Evolutionary conservation across 306 rosid species (phyloP), one percentile per base, ranked within the genome.

Genomic region (Elaeagnus macrophylla): DNA sequence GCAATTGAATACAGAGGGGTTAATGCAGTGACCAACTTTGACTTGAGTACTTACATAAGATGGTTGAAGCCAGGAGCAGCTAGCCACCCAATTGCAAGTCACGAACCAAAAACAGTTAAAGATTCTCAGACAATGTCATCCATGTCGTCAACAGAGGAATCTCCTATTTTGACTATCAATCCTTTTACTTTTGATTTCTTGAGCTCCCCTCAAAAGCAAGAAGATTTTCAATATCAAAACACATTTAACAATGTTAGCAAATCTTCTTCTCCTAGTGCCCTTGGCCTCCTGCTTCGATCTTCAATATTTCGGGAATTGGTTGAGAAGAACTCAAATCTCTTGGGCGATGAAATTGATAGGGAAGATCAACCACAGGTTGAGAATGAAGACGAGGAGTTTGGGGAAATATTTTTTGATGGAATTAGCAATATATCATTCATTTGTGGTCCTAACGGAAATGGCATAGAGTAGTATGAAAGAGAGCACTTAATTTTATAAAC

Each of bases 1-100:
- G 95, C 97, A 48, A 89, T 89, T 42, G 97, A 89, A 61, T 85
- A 85, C 67, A 72, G 94, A 73, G 95, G 97, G 48, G 71, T 79
- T 65, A 81, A 89, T 68, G 97, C 89, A 9, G 93, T 89, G 46
- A 89, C 97, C 32, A 89, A 85, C 74, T 89, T 89, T 51, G 95
- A 85, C 69, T 59, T 86, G 68, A 89, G 89, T 41, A 75, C 72
- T 47, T 81, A 85, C 75, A 83, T 89, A 69, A 78, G 80, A 66
- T 85, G 97, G 89, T 66, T 85, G 17, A 85, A 83, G 75, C 89
- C 95, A 17, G 56, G 52, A 53, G 61, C 51, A 41, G 70, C 41
- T 18, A 54, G n/a, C 50, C 39, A 38, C 32, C 50, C 64, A 18
- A 45, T 59, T 40, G 35, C 51, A 19, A 38, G 64, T 48, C 72